Percentiles rank a stretch among this genome's conserved stretches.
These are phyloP conservation scores for Erucastrum elatum DNA, from an alignment of 345 rosid genomes.

Conservation along the genomic window DNA sequence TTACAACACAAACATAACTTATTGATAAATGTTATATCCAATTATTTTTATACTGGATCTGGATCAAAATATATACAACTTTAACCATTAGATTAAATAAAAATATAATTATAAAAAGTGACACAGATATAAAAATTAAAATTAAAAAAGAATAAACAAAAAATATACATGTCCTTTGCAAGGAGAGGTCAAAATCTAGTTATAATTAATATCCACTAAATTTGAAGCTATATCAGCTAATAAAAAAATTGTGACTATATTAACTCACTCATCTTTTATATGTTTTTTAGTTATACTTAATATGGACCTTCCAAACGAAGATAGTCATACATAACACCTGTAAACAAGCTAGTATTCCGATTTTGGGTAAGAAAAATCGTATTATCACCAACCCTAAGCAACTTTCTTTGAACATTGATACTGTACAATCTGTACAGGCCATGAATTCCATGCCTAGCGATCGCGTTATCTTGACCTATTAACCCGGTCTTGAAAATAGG, in stretches of 20 bases:
- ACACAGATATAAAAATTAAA: too few relatives aligned
- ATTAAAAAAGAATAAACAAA: too few relatives aligned
- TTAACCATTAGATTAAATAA: too few relatives aligned
- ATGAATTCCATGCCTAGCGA: conserved; percentile 44
- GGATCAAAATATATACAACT: too few relatives aligned
- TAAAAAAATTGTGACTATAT: background rate
- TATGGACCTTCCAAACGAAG: conserved; percentile 74
- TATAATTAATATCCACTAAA: background rate
- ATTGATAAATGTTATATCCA: too few relatives aligned
- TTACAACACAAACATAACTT: too few relatives aligned
- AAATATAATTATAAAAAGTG: too few relatives aligned
- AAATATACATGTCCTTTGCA: too few relatives aligned
- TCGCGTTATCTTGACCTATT: conserved; percentile 40
- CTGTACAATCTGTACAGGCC: conserved; percentile 51
- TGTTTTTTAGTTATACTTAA: background rate
- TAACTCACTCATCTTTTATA: background rate
- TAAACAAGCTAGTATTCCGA: conserved; percentile 31
- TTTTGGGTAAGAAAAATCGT: conserved; percentile 63
- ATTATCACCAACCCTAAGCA: conserved; percentile 49
- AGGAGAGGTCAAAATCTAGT: too few relatives aligned
- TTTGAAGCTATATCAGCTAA: background rate
- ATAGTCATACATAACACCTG: conserved; percentile 81
- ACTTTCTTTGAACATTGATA: conserved; percentile 42
- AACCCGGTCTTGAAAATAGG: conserved; percentile 29
- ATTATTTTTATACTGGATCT: too few relatives aligned